Evolutionary conservation across 140 eudicot genomes (phyloP), one percentile per base, ranked within the genome.

Genomic region (Cichorium intybus): DNA sequence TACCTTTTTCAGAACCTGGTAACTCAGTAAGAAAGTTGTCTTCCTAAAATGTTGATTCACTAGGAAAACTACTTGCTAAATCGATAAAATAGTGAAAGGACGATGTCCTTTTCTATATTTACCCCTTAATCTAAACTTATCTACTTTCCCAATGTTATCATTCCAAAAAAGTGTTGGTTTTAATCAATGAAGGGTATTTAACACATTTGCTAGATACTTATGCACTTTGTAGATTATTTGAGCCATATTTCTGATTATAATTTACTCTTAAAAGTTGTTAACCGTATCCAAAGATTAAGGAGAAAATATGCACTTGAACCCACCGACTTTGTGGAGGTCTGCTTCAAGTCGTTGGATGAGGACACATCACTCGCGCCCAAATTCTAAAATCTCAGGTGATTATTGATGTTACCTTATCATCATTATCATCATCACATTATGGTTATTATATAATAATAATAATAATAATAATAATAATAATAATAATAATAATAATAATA

Each of bases 221-320:
- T 14, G 26, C 49, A 21, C 15, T 4, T 4, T 27, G 4, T 27
- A 27, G 4, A 0, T 27, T 4, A 27, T 27, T 27, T 27, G 31
- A 27, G 31, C 4, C 24, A 56, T 37, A 43, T 66, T 14, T 71
- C 33, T 62, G 39, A 46, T 43, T 23, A 12, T 6, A 18, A 47
- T 22, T 17, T 16, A 7, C 48, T 28, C 0, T 75, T 41, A 24
- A 53, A 78, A 92, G 76, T 92, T 63, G 95, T 92, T 60, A 92
- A 87, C 58, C 81, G 98, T 12, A 68, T 92, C 73, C 98, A 92
- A 78, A 92, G 85, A 76, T 65, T 92, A 70, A 31, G 98, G 71
- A 92, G 87, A 74, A 85, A 83, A 64, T 86, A 89, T 20, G 86
- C 77, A 57, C 91, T 92, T 55, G 95, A 92, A 55, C 96, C 96